A percentile compares a stretch with the other conserved stretches of the same genome.
Evolutionary conservation across 1,284 basidiomycete genomes (phyloP).

Genomic region (Boletus smithii): DNA sequence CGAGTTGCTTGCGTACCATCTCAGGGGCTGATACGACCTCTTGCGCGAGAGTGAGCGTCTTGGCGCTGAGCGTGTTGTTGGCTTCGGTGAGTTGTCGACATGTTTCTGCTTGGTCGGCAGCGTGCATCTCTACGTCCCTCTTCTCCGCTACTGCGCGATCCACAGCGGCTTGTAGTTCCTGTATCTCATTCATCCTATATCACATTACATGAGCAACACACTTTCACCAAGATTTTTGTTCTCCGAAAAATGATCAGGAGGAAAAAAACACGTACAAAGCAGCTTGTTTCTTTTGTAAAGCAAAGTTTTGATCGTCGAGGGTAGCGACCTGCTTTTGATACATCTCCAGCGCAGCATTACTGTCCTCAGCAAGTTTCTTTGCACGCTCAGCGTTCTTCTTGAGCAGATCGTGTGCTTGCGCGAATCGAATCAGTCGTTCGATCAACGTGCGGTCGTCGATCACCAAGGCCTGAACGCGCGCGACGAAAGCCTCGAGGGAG

Average conservation of each 20-base stretch:
- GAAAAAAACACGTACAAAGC: slow-evolving; percentile 49
- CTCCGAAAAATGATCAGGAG: no score
- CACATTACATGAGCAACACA: slow-evolving; percentile 10
- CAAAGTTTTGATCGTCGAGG: slow-evolving; percentile 70
- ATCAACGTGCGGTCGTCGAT: slow-evolving; percentile 79
- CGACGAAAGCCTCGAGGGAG: slow-evolving; percentile 67
- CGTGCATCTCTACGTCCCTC: slow-evolving; percentile 63
- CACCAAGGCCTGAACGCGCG: slow-evolving; percentile 75
- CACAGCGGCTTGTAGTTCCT: slow-evolving; percentile 56
- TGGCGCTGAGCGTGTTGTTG: slow-evolving; percentile 72
- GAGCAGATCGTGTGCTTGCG: slow-evolving; percentile 81
- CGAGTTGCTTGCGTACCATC: slow-evolving; percentile 54
- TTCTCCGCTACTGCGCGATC: slow-evolving; percentile 63
- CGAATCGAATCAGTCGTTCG: slow-evolving; percentile 78
- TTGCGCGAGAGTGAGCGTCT: slow-evolving; percentile 69
- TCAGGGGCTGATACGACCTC: slow-evolving; percentile 66
- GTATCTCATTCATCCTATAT: slow-evolving; percentile 66
- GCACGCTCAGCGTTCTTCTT: slow-evolving; percentile 89
- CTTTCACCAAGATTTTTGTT: not conserved
- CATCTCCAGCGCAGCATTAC: slow-evolving; percentile 72
- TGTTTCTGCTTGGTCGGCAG: slow-evolving; percentile 69
- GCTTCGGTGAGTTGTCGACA: slow-evolving; percentile 69
- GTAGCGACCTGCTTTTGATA: slow-evolving; percentile 83
- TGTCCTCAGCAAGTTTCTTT: slow-evolving; percentile 83
- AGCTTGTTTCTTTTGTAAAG: slow-evolving; percentile 48